These are phyloP conservation scores for Angomonas ambiguus DNA, from an alignment of 208 protist genomes.

Conservation along the genomic window DNA sequence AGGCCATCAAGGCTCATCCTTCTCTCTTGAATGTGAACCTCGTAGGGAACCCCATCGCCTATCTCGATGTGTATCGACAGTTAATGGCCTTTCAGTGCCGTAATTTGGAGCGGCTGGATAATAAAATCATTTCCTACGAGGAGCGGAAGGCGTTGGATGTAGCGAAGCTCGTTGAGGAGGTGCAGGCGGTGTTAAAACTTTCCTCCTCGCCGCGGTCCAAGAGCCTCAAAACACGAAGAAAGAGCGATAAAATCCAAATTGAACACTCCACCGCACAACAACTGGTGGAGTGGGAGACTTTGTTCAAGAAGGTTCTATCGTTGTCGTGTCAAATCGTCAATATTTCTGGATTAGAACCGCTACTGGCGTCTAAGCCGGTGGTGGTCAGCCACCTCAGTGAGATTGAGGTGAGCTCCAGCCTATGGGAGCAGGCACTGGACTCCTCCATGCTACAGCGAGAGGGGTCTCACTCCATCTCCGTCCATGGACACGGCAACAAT, in stretches of 20 bases:
- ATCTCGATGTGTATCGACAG: constrained; percentile 56
- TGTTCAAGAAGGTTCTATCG: constrained; percentile 25
- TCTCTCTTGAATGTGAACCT: constrained; percentile 55
- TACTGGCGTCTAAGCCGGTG: constrained; percentile 22
- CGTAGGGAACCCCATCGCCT: constrained; percentile 59
- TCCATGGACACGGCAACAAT: background rate
- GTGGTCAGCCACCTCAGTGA: constrained; percentile 23
- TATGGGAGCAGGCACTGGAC: constrained; percentile 14
- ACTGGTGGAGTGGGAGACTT: constrained; percentile 9
- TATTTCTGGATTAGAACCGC: constrained; percentile 31
- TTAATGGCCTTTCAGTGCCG: constrained; percentile 36
- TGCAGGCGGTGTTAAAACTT: background rate
- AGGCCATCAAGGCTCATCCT: constrained; percentile 28
- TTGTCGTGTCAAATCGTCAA: constrained; percentile 31
- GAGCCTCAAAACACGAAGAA: background rate
- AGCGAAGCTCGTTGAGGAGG: background rate
- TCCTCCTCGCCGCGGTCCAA: background rate
- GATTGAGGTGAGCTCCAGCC: constrained; percentile 6
- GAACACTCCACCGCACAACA: background rate
- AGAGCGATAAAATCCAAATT: background rate
- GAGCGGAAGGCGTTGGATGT: constrained; percentile 19
- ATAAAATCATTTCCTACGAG: constrained; percentile 29
- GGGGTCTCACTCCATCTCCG: background rate
- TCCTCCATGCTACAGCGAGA: background rate
- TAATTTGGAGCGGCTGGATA: constrained; percentile 56